Evolutionary conservation across 192 early-diverging fungal genomes (phyloP).

Genomic region (Haplosporangium gracile): DNA sequence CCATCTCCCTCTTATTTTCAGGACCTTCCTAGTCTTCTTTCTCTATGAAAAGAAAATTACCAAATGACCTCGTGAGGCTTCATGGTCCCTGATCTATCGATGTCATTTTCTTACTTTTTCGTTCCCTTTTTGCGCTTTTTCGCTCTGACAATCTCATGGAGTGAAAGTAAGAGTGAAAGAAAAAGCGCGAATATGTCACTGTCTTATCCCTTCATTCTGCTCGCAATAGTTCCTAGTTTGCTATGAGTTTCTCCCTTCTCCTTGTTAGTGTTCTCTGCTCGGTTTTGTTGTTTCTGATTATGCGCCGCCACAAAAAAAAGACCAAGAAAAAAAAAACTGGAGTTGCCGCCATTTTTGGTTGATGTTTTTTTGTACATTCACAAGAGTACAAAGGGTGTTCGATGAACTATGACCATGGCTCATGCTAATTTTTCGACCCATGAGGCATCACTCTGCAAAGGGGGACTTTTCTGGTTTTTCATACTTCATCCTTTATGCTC

Average conservation of each 20-base stretch:
- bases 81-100: not conserved
- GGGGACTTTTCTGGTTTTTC: not conserved
- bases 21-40: not conserved
- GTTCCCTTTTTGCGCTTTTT: not conserved
- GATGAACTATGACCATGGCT: not conserved
- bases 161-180: not conserved
- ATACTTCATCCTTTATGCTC: not conserved
- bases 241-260: too few species aligned
- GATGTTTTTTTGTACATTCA: not conserved
- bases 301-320: not conserved
- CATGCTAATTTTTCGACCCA: not conserved
- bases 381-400: not conserved
- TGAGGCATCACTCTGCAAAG: not conserved
- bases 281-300: not conserved
- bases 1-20: too few species aligned
- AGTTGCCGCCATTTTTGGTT: not conserved
- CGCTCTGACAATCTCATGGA: not conserved
- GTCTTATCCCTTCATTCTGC: too few species aligned
- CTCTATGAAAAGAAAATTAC: not conserved
- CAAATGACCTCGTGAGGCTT: not conserved
- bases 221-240: too few species aligned
- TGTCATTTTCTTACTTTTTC: not conserved
- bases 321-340: not conserved
- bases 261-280: too few species aligned
- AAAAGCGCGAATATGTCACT: not conserved